Evolutionary conservation across 768 basidiomycete genomes (phyloP), one percentile per base, ranked within the genome.

Genomic region (Mycena pura): DNA sequence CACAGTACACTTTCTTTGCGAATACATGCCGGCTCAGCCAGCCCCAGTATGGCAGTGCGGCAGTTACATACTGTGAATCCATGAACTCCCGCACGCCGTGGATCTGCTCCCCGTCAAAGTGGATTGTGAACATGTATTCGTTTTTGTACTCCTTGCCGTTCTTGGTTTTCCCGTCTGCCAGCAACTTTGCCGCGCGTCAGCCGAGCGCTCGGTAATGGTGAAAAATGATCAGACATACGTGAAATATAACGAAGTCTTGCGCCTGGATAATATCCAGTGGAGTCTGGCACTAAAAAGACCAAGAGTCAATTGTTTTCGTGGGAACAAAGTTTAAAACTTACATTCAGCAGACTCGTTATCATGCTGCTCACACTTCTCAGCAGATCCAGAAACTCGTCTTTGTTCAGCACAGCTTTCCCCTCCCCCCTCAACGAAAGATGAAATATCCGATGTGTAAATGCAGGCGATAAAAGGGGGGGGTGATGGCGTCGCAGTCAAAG

Each of bases 41-140:
- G 34, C 34, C 17, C 34, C 10, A n/a, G n/a, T n/a, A n/a, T n/a
- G n/a, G n/a, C n/a, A 50, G 48, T 50, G 36, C 48, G 34, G 34
- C 36, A 38, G 51, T 52, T 27, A 52, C 51, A 41, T 52, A 52
- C 28, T 52, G 51, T 41, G 51, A 52, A 52, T 52, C 51, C 36
- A 39, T 40, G 19, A 52, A 52, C 39, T 52, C 51, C 51, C 51
- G 36, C 25, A 52, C 40, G 25, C 27, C 39, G 39, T 40, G 38
- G 40, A 52, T 52, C 40, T 40, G 51, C 36, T 52, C 51, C 19
- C 51, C 51, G 31, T 40, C 38, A 52, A 52, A 52, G 28, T 39
- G 51, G 51, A 52, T 40, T 39, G 51, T 52, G 51, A 52, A 41
- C 51, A 52, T 52, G 51, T 52, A 52, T 31, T 52, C 51, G 39